Evolutionary conservation across 768 basidiomycete genomes (phyloP).

Genomic region (Gymnopilus dilepis): DNA sequence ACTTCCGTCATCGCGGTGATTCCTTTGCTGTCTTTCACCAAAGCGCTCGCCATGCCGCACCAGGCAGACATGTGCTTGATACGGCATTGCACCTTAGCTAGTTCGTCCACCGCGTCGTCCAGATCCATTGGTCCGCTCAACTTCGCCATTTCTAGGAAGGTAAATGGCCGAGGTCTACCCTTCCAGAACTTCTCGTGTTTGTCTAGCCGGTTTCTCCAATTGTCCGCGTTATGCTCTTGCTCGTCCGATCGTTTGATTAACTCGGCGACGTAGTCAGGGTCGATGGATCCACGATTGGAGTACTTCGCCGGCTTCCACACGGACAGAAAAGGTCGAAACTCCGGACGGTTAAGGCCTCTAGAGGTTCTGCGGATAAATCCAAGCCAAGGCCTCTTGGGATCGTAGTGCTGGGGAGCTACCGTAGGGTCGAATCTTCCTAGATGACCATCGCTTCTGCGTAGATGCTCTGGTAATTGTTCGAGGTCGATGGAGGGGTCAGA

Average conservation of each 20-base stretch:
- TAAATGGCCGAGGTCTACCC: not conserved
- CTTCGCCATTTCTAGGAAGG: not conserved
- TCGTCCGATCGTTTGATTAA: too few species aligned
- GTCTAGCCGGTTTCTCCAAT: too few species aligned
- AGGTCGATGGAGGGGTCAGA: not conserved
- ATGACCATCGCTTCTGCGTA: constrained; percentile 17
- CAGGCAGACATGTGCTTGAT: constrained; percentile 8
- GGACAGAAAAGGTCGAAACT: not conserved
- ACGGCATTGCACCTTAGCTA: not conserved
- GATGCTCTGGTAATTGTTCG: not conserved
- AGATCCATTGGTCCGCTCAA: not conserved
- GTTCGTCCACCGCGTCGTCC: not conserved
- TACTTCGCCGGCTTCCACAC: not conserved
- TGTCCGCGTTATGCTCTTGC: too few species aligned
- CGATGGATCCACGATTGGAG: not conserved
- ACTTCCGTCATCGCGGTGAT: not conserved
- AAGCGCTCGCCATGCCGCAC: not conserved
- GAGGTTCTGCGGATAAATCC: not conserved
- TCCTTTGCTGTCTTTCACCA: not conserved
- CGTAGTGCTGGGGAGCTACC: constrained; percentile 12
- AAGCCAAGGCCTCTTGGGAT: not conserved
- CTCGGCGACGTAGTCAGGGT: too few species aligned
- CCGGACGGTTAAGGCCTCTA: not conserved
- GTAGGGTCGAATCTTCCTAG: constrained; percentile 21
- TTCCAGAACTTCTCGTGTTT: not conserved